phyloP scores from a whole-genome alignment of 108 stramenopile species.

The Discostella stelligeroides region DNA sequence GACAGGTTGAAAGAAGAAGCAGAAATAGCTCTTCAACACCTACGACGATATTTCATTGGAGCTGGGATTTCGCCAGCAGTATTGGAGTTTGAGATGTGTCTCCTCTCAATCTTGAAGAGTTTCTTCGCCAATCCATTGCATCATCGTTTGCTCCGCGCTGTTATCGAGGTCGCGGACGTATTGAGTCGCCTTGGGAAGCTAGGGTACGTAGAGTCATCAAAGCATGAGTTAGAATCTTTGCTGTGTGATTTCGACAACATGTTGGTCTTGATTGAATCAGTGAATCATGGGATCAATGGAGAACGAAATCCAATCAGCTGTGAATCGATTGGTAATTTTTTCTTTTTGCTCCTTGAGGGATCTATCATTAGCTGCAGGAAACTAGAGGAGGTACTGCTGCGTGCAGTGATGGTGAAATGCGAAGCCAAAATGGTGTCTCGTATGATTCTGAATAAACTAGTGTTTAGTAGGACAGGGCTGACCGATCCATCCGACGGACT shows the following conservation, averaged over 20 bases:
- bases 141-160: conserved; percentile 13
- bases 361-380: conserved; percentile 15
- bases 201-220: conserved; percentile 20
- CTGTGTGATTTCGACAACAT: conserved; percentile 21
- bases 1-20: conserved; percentile 12
- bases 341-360: conserved; percentile 32
- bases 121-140: conserved; percentile 7
- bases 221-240: conserved; percentile 14
- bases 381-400: conserved; percentile 20
- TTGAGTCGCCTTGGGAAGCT: conserved; percentile 27
- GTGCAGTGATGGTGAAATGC: neutral
- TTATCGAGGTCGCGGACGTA: conserved; percentile 22
- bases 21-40: conserved; percentile 8
- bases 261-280: conserved; percentile 11
- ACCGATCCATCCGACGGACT: neutral
- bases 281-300: neutral
- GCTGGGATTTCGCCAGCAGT: conserved; percentile 11
- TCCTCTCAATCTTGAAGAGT: conserved; percentile 16
- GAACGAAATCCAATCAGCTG: conserved; percentile 1
- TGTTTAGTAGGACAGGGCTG: neutral
- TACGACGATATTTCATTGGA: conserved; percentile 26
- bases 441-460: neutral
- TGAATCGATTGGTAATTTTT: conserved; percentile 13
- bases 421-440: neutral
- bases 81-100: conserved; percentile 21